phyloP scores from a whole-genome alignment of 129 eudicot species.

The Pulicaria dysenterica region DNA sequence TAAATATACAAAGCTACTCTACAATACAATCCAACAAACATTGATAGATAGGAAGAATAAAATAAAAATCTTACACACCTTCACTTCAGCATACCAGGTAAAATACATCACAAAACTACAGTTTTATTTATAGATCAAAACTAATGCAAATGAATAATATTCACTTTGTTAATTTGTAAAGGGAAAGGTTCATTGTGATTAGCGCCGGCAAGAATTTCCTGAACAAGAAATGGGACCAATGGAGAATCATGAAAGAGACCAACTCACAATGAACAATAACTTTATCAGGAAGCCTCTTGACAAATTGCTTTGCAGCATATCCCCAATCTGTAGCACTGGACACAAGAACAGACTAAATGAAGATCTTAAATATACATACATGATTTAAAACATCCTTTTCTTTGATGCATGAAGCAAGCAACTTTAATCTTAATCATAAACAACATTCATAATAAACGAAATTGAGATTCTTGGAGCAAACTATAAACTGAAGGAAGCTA shows the following conservation, averaged over 20 bases:
- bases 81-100: too few relatives aligned
- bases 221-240: neutral
- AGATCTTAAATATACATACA: neutral
- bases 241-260: slow-evolving; percentile 12
- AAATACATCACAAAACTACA: too few relatives aligned
- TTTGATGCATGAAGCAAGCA: slow-evolving; percentile 7
- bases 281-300: slow-evolving; percentile 69
- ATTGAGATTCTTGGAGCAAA: too few relatives aligned
- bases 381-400: neutral
- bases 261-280: slow-evolving; percentile 86
- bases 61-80: neutral
- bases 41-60: neutral
- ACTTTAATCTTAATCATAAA: slow-evolving; percentile 12
- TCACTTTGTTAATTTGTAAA: slow-evolving; percentile 14
- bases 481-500: too few relatives aligned
- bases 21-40: slow-evolving; percentile 14
- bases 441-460: neutral
- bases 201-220: neutral
- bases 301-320: slow-evolving; percentile 85
- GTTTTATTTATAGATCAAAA: too few relatives aligned
- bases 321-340: slow-evolving; percentile 87
- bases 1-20: neutral
- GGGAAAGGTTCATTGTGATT: slow-evolving; percentile 15
- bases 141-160: neutral
- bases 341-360: slow-evolving; percentile 25